Evolutionary conservation across 2,329 filamentous ascomycete genomes (phyloP), one percentile per base, ranked within the genome.

Genomic region (Ophiostoma sp.): DNA sequence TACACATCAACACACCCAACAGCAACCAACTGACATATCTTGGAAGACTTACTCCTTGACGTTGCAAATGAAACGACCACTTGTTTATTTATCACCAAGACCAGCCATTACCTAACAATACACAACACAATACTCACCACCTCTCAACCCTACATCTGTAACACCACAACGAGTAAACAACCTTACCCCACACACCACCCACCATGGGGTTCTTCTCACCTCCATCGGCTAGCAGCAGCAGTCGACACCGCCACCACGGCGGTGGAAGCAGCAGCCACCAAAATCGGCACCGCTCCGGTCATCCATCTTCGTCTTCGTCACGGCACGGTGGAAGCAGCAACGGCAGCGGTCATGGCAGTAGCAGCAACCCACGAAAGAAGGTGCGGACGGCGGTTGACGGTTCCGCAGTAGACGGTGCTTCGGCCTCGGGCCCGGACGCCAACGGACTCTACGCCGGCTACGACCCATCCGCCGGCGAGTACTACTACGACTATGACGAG

Each of bases 201-300:
- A 72, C 8, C 11, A 72, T 72, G 71, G 71, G 71, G 36, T 69
- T 72, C 64, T 57, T 72, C 64, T 69, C 52, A 19, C 64, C 63
- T 28, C 71, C 64, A 25, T 55, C 71, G 11, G 57, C 57, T 22
- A 39, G 57, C 57, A 69, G 71, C 63, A 68, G 71, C 48, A 66
- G 71, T 36, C 61, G 52, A 28, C 50, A 61, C 15, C 61, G 61
- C n/a, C 39, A 57, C 22, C 70, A 42, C 22, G 59, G 25, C 71
- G 50, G n/a, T 52, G 28, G 36, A 19, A 48, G 31, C 52, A 63
- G 66, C 33, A 33, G 66, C 45, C 22, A 33, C 42, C 61, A 45
- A 4, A 42, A 25, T 15, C 45, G 48, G 66, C 48, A 42, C 28
- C 66, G 48, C 5, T 36, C 45, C 17, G 45, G 61, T 2, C 61